phyloP scores from a whole-genome alignment of 2,329 filamentous ascomycete genomes.

The Dothideomycetes sp. region DNA sequence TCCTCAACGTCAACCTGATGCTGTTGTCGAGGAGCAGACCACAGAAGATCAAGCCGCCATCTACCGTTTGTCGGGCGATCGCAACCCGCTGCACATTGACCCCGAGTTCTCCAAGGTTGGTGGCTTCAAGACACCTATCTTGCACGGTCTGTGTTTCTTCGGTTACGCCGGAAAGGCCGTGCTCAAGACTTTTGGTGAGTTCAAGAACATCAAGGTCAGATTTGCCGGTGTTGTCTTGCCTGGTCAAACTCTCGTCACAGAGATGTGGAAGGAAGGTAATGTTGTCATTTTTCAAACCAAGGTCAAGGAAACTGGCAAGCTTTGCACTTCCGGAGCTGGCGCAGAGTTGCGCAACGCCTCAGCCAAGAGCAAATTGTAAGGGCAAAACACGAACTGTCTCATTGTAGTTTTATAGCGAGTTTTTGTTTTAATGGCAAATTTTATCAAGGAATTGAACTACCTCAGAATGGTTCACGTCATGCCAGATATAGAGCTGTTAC shows the following conservation, averaged over 20 bases:
- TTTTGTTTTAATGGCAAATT: too few species aligned
- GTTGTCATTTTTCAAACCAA: conserved; percentile 76
- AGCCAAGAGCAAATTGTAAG: conserved; percentile 42
- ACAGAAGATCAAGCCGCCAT: conserved; percentile 84
- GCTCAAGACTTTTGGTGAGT: conserved; percentile 69
- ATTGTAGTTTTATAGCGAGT: conserved; percentile 12
- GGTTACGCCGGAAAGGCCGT: conserved; percentile 87
- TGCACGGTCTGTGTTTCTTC: conserved; percentile 95
- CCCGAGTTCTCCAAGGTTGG: conserved; percentile 89
- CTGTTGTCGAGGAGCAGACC: conserved; percentile 75
- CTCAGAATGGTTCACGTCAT: too few species aligned
- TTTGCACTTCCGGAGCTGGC: conserved; percentile 71
- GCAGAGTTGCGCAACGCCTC: conserved; percentile 56
- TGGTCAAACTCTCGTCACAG: conserved; percentile 80
- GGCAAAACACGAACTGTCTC: conserved; percentile 5
- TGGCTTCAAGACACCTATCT: conserved; percentile 86
- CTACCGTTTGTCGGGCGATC: conserved; percentile 87
- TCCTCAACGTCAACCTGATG: conserved; percentile 68
- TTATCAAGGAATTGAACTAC: too few species aligned
- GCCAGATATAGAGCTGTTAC: too few species aligned
- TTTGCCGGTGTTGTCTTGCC: conserved; percentile 80
- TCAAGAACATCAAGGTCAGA: conserved; percentile 86
- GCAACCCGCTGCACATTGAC: conserved; percentile 94
- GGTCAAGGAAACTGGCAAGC: conserved; percentile 88
- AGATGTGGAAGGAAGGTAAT: conserved; percentile 86